phyloP scores from a whole-genome alignment of 352 stramenopile species.

The Globisporangium cederbergense region DNA sequence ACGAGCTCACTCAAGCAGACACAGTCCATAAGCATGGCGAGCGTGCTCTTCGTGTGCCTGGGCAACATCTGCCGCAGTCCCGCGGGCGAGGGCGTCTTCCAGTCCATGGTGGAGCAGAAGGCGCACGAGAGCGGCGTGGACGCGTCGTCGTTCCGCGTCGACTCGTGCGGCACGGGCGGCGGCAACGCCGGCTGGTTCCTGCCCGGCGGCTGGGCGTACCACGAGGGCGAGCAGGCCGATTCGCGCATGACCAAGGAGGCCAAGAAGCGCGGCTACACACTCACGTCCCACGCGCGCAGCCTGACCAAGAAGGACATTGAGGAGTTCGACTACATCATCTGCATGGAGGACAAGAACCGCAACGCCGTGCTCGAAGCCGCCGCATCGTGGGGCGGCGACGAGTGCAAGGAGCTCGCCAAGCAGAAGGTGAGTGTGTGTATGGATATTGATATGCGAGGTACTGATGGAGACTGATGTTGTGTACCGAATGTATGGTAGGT shows the following conservation, averaged over 20 bases:
- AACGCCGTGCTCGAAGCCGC: conserved; percentile 79
- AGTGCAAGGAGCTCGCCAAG: conserved; percentile 43
- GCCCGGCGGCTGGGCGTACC: conserved; percentile 77
- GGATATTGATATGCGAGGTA: not conserved
- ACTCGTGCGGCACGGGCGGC: conserved; percentile 86
- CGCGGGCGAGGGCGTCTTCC: conserved; percentile 80
- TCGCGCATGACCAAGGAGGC: conserved; percentile 83
- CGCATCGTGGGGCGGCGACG: conserved; percentile 68
- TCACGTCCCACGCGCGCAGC: conserved; percentile 77
- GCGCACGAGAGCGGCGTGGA: conserved; percentile 20
- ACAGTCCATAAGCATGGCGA: conserved; percentile 31
- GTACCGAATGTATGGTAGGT: conserved; percentile 31
- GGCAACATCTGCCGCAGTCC: conserved; percentile 89
- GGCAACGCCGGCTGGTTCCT: conserved; percentile 80
- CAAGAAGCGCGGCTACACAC: conserved; percentile 74
- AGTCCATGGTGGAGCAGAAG: conserved; percentile 55
- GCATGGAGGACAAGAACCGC: conserved; percentile 88
- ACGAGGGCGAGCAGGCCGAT: conserved; percentile 83
- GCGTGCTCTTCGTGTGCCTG: conserved; percentile 88
- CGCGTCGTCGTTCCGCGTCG: conserved; percentile 46
- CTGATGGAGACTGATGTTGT: conserved; percentile 9
- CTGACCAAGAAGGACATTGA: conserved; percentile 71
- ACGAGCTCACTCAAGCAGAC: not conserved
- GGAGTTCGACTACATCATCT: conserved; percentile 87
- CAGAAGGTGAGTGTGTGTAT: conserved; percentile 38